phyloP scores from a whole-genome alignment of 371 early-diverging fungal species.

The Mucor sp. region DNA sequence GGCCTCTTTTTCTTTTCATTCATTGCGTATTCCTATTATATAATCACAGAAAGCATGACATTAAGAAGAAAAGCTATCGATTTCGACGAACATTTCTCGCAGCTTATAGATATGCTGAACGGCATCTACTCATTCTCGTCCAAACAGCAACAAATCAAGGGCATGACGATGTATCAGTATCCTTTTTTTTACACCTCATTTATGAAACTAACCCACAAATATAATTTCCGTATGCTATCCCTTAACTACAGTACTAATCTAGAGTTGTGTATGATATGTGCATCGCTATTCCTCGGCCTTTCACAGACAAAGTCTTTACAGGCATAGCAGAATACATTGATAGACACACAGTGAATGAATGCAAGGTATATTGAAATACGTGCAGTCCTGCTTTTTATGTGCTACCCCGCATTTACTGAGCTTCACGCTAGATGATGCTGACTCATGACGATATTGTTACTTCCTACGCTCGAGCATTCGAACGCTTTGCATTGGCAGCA shows the following conservation, averaged over 20 bases:
- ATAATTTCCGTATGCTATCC: conserved; percentile 4
- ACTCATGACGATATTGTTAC: conserved; percentile 70
- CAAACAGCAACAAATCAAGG: conserved; percentile 49
- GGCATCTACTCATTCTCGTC: conserved; percentile 61
- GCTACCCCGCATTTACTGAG: not conserved
- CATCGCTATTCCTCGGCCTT: conserved; percentile 75
- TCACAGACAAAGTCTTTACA: conserved; percentile 69
- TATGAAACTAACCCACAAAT: not conserved
- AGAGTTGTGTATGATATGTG: conserved; percentile 65
- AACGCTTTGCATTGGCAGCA: conserved; percentile 68
- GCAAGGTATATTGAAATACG: conserved; percentile 46
- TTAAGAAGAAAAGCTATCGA: conserved; percentile 63
- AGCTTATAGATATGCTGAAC: conserved; percentile 55
- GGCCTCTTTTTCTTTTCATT: not conserved
- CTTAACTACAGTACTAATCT: conserved; percentile 3
- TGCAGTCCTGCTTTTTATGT: not conserved
- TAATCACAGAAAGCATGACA: conserved; percentile 41
- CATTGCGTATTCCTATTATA: not conserved
- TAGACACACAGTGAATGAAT: conserved; percentile 54
- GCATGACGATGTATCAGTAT: conserved; percentile 79
- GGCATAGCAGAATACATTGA: conserved; percentile 71
- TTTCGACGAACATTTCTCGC: conserved; percentile 59
- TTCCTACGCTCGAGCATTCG: conserved; percentile 76
- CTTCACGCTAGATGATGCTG: conserved; percentile 50
- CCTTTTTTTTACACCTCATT: conserved; percentile 20